phyloP scores from a whole-genome alignment of 2,329 filamentous ascomycete species.

The Fusarium udum region DNA sequence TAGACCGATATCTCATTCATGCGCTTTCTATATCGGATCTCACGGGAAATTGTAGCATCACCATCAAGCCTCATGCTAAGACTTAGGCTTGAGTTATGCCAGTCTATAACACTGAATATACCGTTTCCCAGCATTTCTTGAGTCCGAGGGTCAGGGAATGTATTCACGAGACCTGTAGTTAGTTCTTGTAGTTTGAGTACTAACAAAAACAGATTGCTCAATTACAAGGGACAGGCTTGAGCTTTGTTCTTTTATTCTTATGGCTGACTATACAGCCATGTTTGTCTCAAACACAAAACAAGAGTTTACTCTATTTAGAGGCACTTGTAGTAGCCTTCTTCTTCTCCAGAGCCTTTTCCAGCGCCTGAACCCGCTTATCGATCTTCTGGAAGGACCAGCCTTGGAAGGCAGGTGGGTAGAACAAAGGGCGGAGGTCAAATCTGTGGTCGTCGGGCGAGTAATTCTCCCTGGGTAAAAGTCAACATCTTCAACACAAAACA shows the following conservation, averaged over 20 bases:
- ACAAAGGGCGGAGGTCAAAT: slow-evolving; percentile 40
- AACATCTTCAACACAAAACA: not conserved
- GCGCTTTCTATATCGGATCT: not conserved
- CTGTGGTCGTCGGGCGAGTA: slow-evolving; percentile 44
- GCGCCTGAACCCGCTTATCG: slow-evolving; percentile 48
- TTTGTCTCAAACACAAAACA: not conserved
- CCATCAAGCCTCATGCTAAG: not conserved
- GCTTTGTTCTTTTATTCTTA: not conserved
- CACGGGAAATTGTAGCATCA: not conserved
- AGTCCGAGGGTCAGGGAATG: not conserved
- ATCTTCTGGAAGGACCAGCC: slow-evolving; percentile 53
- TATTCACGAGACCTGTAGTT: not conserved
- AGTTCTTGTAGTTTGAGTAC: not conserved
- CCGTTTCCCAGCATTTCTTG: not conserved
- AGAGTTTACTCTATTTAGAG: not conserved
- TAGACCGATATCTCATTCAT: not conserved
- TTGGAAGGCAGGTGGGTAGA: slow-evolving; percentile 49
- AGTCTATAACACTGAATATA: not conserved
- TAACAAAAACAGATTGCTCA: not conserved
- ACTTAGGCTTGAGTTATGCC: not conserved
- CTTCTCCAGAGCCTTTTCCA: slow-evolving; percentile 42
- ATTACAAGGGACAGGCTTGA: not conserved
- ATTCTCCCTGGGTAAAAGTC: not conserved
- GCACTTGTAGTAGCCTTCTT: not conserved
- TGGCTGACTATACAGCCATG: not conserved